A percentile compares a stretch with the other conserved stretches of the same genome.
Conservation (phyloP, 257 asterid genomes). For the Gynochthodes officinalis region DNA sequence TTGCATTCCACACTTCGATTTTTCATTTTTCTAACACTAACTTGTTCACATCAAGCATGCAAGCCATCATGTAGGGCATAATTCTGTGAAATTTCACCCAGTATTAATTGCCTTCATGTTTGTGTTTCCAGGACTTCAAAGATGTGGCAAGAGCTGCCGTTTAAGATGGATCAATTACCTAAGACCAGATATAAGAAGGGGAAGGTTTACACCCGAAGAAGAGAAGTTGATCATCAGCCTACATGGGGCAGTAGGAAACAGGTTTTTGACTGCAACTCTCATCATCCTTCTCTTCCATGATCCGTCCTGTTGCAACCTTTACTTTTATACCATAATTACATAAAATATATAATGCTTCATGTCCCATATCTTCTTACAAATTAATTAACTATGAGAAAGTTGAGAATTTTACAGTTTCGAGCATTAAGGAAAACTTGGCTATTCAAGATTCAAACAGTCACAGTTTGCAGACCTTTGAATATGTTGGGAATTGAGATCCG, state of each 20-base stretch:
- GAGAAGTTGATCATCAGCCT: constrained; percentile 85
- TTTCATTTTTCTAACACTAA: background rate
- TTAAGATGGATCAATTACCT: constrained; percentile 93
- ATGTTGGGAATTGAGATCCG: background rate
- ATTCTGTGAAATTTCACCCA: too few species aligned
- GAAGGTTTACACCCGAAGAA: constrained; percentile 82
- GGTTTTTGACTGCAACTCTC: constrained; percentile 39
- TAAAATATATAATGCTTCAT: too few species aligned
- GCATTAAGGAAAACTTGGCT: too few species aligned
- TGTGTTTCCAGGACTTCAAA: constrained; percentile 57
- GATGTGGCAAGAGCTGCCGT: constrained; percentile 95
- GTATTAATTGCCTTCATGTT: too few species aligned
- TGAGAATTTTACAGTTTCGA: too few species aligned
- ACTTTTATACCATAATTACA: too few species aligned
- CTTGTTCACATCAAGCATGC: too few species aligned
- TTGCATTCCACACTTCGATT: background rate
- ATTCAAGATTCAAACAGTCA: too few species aligned
- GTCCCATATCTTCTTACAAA: too few species aligned
- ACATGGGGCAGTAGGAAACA: constrained; percentile 92
- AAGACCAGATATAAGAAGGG: constrained; percentile 91
- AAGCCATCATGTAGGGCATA: too few species aligned
- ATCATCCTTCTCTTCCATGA: background rate
- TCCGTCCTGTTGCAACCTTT: background rate
- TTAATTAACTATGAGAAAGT: too few species aligned
- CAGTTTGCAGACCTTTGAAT: background rate